Evolutionary conservation across 2,329 filamentous ascomycete species (phyloP).

Genomic region (Penicillium fuscoglaucum): DNA sequence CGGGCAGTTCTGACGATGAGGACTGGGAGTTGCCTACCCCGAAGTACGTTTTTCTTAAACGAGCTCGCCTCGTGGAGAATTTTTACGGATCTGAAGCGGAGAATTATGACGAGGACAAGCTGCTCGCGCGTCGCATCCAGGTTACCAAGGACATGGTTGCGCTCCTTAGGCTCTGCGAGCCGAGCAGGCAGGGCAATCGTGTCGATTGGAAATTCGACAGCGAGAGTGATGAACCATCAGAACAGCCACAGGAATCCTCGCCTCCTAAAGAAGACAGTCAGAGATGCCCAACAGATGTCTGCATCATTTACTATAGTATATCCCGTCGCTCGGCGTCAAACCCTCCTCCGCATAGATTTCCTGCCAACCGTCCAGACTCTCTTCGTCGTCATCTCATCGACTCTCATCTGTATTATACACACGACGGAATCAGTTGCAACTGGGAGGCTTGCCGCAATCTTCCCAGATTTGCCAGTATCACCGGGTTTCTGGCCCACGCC

Average conservation of each 20-base stretch:
- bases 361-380: slow-evolving; percentile 23
- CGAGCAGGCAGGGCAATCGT: slow-evolving; percentile 26
- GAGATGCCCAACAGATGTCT: slow-evolving; percentile 24
- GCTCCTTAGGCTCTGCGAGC: slow-evolving; percentile 26
- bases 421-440: slow-evolving; percentile 21
- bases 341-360: slow-evolving; percentile 27
- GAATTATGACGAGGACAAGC: slow-evolving; percentile 26
- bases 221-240: no score
- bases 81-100: slow-evolving; percentile 30
- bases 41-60: slow-evolving; percentile 27
- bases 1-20: slow-evolving; percentile 67
- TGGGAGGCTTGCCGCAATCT: slow-evolving; percentile 12
- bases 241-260: no score
- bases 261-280: slow-evolving; percentile 1
- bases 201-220: slow-evolving; percentile 17
- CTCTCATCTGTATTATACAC: slow-evolving; percentile 17
- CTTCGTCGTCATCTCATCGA: slow-evolving; percentile 27
- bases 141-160: slow-evolving; percentile 33
- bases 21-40: slow-evolving; percentile 64
- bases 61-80: slow-evolving; percentile 27
- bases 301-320: slow-evolving; percentile 27
- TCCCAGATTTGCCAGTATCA: slow-evolving; percentile 14
- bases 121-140: slow-evolving; percentile 29
- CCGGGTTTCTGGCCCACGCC: slow-evolving; percentile 20
- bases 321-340: slow-evolving; percentile 24